Percentiles rank a stretch among this genome's conserved stretches.
phyloP scores from a whole-genome alignment of 129 eudicot genomes.

The Ambrosia trifida region DNA sequence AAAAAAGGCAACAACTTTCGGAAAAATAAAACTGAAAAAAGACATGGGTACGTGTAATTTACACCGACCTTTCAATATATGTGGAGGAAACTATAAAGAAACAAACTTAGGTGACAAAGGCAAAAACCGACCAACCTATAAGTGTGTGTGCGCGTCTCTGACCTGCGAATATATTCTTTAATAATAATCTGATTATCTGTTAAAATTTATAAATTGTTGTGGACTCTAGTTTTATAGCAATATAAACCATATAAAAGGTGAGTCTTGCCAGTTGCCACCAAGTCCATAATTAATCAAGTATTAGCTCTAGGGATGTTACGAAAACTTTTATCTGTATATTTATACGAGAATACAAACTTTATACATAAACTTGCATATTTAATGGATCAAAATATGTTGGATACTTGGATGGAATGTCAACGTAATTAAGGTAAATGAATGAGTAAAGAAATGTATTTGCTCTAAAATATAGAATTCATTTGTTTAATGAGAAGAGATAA shows the following conservation, averaged over 20 bases:
- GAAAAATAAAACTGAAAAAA: not conserved
- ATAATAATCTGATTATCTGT: not conserved
- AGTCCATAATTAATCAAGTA: no score
- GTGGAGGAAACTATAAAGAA: constrained; percentile 10
- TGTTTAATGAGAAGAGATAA: no score
- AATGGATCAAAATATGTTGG: no score
- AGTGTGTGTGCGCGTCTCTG: not conserved
- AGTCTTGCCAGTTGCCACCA: no score
- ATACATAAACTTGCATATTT: no score
- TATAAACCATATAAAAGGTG: no score
- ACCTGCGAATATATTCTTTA: not conserved
- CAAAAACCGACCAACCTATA: constrained; percentile 10
- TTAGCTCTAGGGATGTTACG: not conserved
- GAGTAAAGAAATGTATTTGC: constrained; percentile 16
- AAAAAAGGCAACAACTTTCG: not conserved
- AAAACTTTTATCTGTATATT: not conserved
- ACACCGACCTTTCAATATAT: constrained; percentile 15
- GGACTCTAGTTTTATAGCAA: no score
- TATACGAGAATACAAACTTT: not conserved
- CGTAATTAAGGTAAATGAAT: not conserved
- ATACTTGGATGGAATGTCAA: no score
- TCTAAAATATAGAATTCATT: constrained; percentile 8
- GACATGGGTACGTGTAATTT: not conserved
- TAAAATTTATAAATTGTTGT: no score
- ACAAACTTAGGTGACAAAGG: constrained; percentile 17